Base-by-base conservation (phyloP, 2,329 filamentous ascomycete genomes). In the Fusarium foetens region DNA sequence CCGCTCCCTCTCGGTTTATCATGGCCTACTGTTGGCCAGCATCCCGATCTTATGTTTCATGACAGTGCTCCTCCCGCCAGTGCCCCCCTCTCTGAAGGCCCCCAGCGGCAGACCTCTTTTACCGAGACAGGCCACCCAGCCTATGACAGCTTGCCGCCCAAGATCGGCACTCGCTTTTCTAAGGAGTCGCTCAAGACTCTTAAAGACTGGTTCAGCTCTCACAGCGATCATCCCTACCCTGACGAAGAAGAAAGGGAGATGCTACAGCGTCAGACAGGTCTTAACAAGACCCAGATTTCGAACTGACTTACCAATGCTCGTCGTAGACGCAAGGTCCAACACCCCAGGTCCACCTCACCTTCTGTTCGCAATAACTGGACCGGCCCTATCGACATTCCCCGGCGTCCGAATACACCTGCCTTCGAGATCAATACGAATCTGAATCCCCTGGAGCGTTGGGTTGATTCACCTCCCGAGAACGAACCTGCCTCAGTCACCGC, bases 201-300 rank as follows among this genome's bases (percentile, higher is more conserved):
- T 0, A 49, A 23, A 9, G 45, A 23, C 10, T 49, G 45, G 45
- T 8, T 49, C 10, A 3, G 0, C 5, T 31, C 45, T 19, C 21
- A 49, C 27, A 23, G 21, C 14, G 14, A 31, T 23, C 45, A 49
- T 31, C 27, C 45, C 5, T 49, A 49, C 2, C 45, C 8, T 2
- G 45, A 49, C 10, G 45, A 49, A 2, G 45, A 49, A 13, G 45
- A 49, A 0, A 17, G 27, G 27, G 27, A 49, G 27, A 9, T 6
- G 10, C 5, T 49, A 6, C 27, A 49, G 45, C 21, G 0, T 3
- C 45, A 23, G 21, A 49, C 45, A 1, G 45, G 45, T 3, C 46
- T 49, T 1, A 49, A 5, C 11, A 49, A 33, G 7, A 33, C 46
- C 8, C 46, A 49, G 10, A 49, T 49, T 0, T 49, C 46, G 0